Base-by-base conservation (phyloP, 805 yeast genomes). In the Saturnispora gosingensis region DNA sequence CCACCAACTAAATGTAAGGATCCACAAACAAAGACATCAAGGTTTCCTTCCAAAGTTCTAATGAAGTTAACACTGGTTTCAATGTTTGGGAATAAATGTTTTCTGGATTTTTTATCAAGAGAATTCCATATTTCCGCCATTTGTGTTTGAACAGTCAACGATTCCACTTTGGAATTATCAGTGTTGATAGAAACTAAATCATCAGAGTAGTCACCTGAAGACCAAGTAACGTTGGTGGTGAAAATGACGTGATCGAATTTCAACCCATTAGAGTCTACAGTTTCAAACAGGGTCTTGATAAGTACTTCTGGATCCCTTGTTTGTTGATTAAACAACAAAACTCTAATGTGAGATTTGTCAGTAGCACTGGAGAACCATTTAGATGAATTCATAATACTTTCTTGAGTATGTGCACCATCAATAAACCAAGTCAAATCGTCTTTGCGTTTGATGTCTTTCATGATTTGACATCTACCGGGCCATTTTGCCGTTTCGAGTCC, bases 351-450 rank as follows among this genome's bases (percentile, higher is more conserved):
- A 1, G 55, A 52, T n/a, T 55, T 53, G 22, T 54, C 45, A 16
- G 71, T 71, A n/a, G 61, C 65, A 3, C 66, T 54, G 9, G 67
- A 67, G 59, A 84, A 88, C 99, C 99, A 93, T 9, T 67, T 69
- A 0, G 91, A 75, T 0, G 97, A 86, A n/a, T 82, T 95, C 30
- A 73, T 73, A 24, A 95, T 78, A 53, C 96, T 86, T 61, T 93
- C 99, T 45, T 76, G 70, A 0, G 99, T 93, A 61, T 93, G 99
- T 0, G 99, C 98, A 18, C 99, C 99, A 68, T 93, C 99, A 15
- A 91, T 68, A 56, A 70, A 82, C 96, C 97, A 93, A n/a, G 76
- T 77, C 16, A 83, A 67, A 3, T 68, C 64, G 2, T 64, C 70
- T 24, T 71, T 69, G 15, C 69, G 67, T 25, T 72, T 71, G 3